Evolutionary conservation across 176 grass and related monocot species (phyloP).

Genomic region (Oryza coarctata): DNA sequence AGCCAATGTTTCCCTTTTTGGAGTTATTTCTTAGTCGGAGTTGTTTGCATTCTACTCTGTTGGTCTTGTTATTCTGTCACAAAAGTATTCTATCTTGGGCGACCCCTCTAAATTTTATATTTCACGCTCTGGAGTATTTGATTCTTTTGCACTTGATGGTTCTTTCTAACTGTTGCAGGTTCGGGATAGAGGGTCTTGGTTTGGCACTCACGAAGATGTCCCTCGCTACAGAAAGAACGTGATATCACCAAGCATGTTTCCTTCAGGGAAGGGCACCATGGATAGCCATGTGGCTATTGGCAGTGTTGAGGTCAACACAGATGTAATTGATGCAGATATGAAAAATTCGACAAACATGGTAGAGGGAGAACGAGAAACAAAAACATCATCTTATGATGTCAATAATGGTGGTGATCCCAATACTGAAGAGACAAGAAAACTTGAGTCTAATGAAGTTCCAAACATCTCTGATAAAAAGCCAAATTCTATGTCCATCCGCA

Average conservation of each 20-base stretch:
- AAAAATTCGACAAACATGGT: constrained; percentile 23
- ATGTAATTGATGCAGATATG: constrained; percentile 36
- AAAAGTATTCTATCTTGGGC: neutral
- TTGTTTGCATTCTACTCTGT: neutral
- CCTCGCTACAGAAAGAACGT: constrained; percentile 66
- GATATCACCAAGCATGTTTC: constrained; percentile 89
- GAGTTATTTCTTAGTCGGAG: neutral
- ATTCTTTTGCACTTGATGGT: constrained; percentile 6
- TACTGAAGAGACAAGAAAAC: constrained; percentile 2
- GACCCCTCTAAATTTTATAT: constrained; percentile 4
- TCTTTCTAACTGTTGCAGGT: constrained; percentile 52
- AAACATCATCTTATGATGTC: neutral
- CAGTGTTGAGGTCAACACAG: constrained; percentile 32
- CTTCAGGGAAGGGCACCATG: constrained; percentile 67
- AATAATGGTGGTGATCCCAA: neutral
- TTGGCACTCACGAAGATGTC: constrained; percentile 76
- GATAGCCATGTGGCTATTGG: constrained; percentile 21
- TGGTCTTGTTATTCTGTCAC: neutral
- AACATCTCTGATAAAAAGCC: constrained; percentile 21
- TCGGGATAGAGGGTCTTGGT: constrained; percentile 84
- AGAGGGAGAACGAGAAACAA: constrained; percentile 35
- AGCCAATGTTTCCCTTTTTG: constrained; percentile 9
- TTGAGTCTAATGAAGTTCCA: constrained; percentile 30
- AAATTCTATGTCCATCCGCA: constrained; percentile 17
- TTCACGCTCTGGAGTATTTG: neutral